Evolutionary conservation across 192 early-diverging fungal species (phyloP).

Genomic region (Coemansia guatemalensis): DNA sequence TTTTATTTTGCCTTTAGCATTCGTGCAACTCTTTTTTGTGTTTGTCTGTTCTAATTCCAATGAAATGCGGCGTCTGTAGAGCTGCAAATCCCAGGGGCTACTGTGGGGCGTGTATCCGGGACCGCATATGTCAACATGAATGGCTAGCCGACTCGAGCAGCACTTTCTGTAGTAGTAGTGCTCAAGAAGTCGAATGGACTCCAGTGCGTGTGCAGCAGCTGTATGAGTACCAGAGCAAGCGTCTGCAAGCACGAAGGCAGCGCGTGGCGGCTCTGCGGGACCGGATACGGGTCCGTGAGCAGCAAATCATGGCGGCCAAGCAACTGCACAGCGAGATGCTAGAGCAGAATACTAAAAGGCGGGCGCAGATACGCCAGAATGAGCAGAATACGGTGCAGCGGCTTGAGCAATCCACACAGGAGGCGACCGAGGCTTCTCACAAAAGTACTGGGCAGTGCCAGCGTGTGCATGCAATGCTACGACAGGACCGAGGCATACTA

Average conservation of each 20-base stretch:
- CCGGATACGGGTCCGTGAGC: slow-evolving; percentile 26
- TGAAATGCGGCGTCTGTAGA: slow-evolving; percentile 52
- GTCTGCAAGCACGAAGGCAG: slow-evolving; percentile 20
- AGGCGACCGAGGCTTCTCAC: slow-evolving; percentile 8
- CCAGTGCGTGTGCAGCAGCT: slow-evolving; percentile 15
- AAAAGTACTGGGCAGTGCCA: slow-evolving; percentile 9
- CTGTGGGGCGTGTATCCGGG: slow-evolving; percentile 45
- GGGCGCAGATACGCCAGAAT: slow-evolving; percentile 11
- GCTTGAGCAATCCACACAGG: slow-evolving; percentile 1
- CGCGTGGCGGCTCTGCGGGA: slow-evolving; percentile 28
- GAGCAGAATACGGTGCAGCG: neutral
- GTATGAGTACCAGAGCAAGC: slow-evolving; percentile 28
- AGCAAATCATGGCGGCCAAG: slow-evolving; percentile 27
- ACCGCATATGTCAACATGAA: slow-evolving; percentile 38
- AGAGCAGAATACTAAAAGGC: slow-evolving; percentile 1
- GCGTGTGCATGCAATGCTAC: slow-evolving; percentile 14
- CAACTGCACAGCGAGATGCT: slow-evolving; percentile 9
- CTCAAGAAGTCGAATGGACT: neutral
- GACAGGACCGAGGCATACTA: slow-evolving; percentile 33
- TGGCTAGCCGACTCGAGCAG: slow-evolving; percentile 18
- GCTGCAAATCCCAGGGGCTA: slow-evolving; percentile 25
- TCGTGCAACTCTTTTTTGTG: neutral
- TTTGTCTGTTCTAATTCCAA: slow-evolving; percentile 11
- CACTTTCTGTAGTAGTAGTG: neutral
- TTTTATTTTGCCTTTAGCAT: neutral